phyloP scores from a whole-genome alignment of 371 early-diverging fungal genomes.

The Rozella allomycis region DNA sequence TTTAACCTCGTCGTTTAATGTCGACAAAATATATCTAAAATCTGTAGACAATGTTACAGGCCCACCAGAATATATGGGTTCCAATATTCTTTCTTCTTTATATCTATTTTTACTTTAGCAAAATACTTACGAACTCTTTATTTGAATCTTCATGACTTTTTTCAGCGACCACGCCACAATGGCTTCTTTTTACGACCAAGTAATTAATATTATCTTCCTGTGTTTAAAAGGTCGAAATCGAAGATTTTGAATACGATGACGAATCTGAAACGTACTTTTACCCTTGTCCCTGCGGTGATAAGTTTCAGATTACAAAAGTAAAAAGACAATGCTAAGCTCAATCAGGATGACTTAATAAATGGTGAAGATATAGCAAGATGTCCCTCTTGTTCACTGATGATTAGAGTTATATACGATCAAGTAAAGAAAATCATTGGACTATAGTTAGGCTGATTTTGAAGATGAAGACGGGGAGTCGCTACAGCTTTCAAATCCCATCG shows the following conservation, averaged over 20 bases:
- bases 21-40: no score
- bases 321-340: constrained; percentile 1
- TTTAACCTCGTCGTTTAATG: no score
- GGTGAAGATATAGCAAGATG: constrained; percentile 89
- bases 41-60: no score
- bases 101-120: no score
- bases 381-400: constrained; percentile 84
- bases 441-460: background rate
- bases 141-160: no score
- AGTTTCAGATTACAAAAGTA: constrained; percentile 69
- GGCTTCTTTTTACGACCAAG: no score
- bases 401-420: constrained; percentile 29
- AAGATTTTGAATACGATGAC: constrained; percentile 88
- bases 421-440: background rate
- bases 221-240: constrained; percentile 56
- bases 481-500: no score
- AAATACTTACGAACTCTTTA: no score
- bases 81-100: no score
- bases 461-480: background rate
- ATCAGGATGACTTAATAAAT: constrained; percentile 56
- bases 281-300: constrained; percentile 99
- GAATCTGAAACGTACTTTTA: constrained; percentile 64
- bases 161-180: no score
- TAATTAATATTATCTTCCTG: constrained; percentile 1
- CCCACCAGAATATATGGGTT: no score